phyloP scores from a whole-genome alignment of 306 rosid genomes.

The Quercus parvula region DNA sequence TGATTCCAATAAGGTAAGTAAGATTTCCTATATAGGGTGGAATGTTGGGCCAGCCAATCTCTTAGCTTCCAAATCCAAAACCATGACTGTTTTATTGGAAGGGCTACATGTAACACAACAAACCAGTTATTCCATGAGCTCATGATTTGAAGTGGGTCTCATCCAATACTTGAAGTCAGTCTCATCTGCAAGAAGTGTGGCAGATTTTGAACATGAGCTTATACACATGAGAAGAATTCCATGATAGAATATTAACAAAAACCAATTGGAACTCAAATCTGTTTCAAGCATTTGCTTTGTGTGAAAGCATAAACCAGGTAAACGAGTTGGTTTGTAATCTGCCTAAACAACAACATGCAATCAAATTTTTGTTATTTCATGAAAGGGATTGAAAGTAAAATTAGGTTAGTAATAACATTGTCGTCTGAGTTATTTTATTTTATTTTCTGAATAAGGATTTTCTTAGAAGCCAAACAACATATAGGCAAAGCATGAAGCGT shows the following conservation, averaged over 20 bases:
- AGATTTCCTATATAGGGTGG: conserved; percentile 40
- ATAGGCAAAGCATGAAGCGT: too few species aligned
- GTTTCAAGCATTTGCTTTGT: too few species aligned
- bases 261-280: neutral
- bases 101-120: conserved; percentile 35
- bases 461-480: too few species aligned
- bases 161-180: conserved; percentile 33
- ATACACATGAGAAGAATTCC: conserved; percentile 6
- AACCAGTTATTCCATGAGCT: conserved; percentile 46
- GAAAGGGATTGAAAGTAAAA: too few species aligned
- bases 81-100: conserved; percentile 16
- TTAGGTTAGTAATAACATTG: too few species aligned
- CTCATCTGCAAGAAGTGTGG: conserved; percentile 10
- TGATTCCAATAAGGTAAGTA: conserved; percentile 28
- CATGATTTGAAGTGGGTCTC: conserved; percentile 35
- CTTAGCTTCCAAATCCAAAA: conserved; percentile 14
- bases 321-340: too few species aligned
- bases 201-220: conserved; percentile 5
- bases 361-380: too few species aligned
- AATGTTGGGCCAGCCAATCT: conserved; percentile 20
- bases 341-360: too few species aligned
- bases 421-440: too few species aligned
- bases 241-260: neutral
- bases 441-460: too few species aligned
- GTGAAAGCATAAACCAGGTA: too few species aligned